Evolutionary conservation across 768 basidiomycete species (phyloP).

Genomic region (Roridomyces roridus): DNA sequence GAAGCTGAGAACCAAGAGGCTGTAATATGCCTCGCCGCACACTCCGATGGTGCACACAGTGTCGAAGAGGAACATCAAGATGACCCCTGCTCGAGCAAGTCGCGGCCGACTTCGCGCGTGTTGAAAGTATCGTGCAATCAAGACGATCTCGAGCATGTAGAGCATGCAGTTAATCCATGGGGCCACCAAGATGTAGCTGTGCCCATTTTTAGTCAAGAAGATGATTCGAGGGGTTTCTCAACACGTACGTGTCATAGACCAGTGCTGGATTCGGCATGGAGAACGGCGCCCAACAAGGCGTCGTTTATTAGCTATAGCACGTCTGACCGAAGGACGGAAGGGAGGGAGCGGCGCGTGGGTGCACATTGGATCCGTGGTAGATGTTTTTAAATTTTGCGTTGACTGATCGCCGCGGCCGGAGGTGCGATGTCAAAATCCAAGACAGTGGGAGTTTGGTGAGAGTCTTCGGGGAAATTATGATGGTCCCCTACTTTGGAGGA

Average conservation of each 20-base stretch:
- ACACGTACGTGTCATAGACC: neutral
- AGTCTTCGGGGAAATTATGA: no score
- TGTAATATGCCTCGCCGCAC: neutral
- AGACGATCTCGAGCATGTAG: constrained; percentile 9
- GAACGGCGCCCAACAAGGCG: no score
- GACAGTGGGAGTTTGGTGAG: no score
- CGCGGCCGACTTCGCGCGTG: neutral
- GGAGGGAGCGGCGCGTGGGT: no score
- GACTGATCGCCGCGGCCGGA: no score
- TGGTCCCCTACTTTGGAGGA: no score
- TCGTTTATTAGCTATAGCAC: no score
- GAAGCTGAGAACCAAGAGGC: neutral
- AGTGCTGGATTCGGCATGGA: neutral
- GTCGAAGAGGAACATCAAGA: neutral
- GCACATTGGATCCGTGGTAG: no score
- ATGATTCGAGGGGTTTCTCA: neutral
- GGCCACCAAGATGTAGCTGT: neutral
- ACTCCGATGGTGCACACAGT: neutral
- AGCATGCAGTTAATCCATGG: constrained; percentile 17
- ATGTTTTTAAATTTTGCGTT: no score
- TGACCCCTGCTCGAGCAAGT: neutral
- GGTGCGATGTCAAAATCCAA: no score
- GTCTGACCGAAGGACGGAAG: no score
- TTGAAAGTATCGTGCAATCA: neutral
- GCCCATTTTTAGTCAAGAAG: neutral